phyloP scores from a whole-genome alignment of 257 asterid genomes.

The Gynochthodes officinalis region DNA sequence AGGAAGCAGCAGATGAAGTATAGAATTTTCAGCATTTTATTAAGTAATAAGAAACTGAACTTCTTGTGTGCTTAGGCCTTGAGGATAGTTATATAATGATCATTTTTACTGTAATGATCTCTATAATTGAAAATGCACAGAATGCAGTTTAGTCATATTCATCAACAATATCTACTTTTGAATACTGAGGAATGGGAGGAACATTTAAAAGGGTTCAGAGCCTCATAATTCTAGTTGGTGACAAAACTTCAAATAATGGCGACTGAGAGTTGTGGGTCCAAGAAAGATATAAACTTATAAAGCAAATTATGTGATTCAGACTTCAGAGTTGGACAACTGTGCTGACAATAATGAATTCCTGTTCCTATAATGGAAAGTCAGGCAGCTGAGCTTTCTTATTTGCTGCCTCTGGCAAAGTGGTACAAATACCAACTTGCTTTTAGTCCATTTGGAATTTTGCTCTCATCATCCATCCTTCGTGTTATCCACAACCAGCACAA shows the following conservation, averaged over 20 bases:
- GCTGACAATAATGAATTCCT: neutral
- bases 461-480: no score
- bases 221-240: neutral
- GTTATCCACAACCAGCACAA: no score
- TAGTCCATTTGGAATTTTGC: no score
- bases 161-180: neutral
- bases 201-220: neutral
- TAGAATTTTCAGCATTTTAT: constrained; percentile 24
- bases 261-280: neutral
- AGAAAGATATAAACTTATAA: no score
- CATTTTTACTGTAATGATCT: no score
- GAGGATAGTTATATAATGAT: neutral
- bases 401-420: no score
- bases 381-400: no score
- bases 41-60: neutral
- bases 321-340: neutral
- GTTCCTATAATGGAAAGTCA: no score
- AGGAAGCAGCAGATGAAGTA: constrained; percentile 20
- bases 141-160: neutral
- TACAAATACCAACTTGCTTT: no score
- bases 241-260: neutral
- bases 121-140: neutral
- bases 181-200: neutral
- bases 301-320: no score
- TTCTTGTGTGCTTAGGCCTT: neutral